phyloP scores from a whole-genome alignment of 2,329 filamentous ascomycete genomes.

The Tolypocladium guangdongense region DNA sequence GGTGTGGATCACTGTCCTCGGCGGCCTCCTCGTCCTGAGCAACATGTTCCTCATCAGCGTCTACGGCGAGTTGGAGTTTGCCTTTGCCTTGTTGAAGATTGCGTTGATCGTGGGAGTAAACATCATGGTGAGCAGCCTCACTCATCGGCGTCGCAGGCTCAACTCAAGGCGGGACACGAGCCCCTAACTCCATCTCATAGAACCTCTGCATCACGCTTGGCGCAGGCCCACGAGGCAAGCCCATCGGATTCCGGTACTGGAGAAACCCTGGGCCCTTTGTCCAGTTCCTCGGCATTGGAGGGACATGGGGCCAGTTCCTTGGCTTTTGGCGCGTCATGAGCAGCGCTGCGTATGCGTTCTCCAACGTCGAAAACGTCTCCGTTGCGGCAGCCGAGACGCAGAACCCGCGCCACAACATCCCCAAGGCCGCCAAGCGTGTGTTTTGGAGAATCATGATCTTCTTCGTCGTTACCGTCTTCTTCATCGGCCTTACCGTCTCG shows the following conservation, averaged over 20 bases:
- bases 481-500: slow-evolving; percentile 38
- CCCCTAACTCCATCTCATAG: not conserved
- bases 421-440: slow-evolving; percentile 40
- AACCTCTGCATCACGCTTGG: slow-evolving; percentile 5
- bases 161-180: no score
- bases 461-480: slow-evolving; percentile 40
- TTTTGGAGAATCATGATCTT: slow-evolving; percentile 44
- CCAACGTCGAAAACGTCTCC: slow-evolving; percentile 41
- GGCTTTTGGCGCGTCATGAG: slow-evolving; percentile 22
- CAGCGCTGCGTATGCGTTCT: slow-evolving; percentile 34
- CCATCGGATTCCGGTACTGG: slow-evolving; percentile 53
- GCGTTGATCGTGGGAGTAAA: slow-evolving; percentile 51
- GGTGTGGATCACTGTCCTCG: slow-evolving; percentile 46
- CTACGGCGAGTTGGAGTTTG: slow-evolving; percentile 50
- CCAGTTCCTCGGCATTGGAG: slow-evolving; percentile 34
- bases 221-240: slow-evolving; percentile 28
- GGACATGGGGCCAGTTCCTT: slow-evolving; percentile 40
- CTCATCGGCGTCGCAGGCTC: no score
- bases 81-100: slow-evolving; percentile 47
- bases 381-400: slow-evolving; percentile 33
- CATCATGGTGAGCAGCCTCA: slow-evolving; percentile 33
- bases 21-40: slow-evolving; percentile 37
- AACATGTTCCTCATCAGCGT: slow-evolving; percentile 46
- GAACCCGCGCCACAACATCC: slow-evolving; percentile 37
- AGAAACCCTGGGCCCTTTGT: slow-evolving; percentile 42